Evolutionary conservation across 805 yeast genomes (phyloP).

Genomic region (Zygotorulaspora danielsina): DNA sequence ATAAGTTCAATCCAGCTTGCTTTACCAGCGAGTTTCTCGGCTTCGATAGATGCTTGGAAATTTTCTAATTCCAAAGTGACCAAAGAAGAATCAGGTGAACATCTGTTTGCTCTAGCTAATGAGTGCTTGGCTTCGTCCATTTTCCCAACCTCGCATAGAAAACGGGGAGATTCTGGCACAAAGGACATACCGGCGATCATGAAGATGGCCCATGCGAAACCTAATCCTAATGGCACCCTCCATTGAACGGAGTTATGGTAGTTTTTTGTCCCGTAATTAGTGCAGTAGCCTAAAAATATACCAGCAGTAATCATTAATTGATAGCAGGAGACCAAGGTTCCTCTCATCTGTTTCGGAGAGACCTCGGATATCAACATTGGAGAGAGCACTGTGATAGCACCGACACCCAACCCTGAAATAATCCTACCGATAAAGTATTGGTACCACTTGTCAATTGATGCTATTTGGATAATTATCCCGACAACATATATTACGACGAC

Average conservation of each 20-base stretch:
- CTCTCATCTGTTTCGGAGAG: slow-evolving; percentile 48
- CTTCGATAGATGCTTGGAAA: slow-evolving; percentile 56
- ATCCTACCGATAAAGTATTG: slow-evolving; percentile 67
- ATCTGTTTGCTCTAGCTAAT: slow-evolving; percentile 55
- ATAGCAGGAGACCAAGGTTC: slow-evolving; percentile 64
- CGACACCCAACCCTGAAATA: slow-evolving; percentile 71
- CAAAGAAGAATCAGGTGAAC: slow-evolving; percentile 49
- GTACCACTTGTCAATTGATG: slow-evolving; percentile 52
- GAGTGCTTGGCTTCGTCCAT: slow-evolving; percentile 60
- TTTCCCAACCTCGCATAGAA: slow-evolving; percentile 49
- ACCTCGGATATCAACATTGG: slow-evolving; percentile 59
- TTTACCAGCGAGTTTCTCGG: slow-evolving; percentile 56
- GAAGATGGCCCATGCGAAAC: slow-evolving; percentile 43
- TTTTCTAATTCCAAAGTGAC: slow-evolving; percentile 53
- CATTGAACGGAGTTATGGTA: slow-evolving; percentile 50
- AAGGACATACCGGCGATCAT: slow-evolving; percentile 39
- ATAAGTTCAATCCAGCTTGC: slow-evolving; percentile 63
- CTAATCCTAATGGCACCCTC: slow-evolving; percentile 66
- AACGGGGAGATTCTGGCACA: slow-evolving; percentile 76
- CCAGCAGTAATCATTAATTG: slow-evolving; percentile 70
- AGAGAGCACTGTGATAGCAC: slow-evolving; percentile 68
- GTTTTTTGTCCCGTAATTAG: slow-evolving; percentile 52
- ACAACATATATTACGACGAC: slow-evolving; percentile 60
- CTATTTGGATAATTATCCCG: slow-evolving; percentile 64
- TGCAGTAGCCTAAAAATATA: slow-evolving; percentile 72